A percentile compares a stretch with the other conserved stretches of the same genome.
phyloP scores from a whole-genome alignment of 2,329 filamentous ascomycete genomes.

The Calonectria fujianensis region DNA sequence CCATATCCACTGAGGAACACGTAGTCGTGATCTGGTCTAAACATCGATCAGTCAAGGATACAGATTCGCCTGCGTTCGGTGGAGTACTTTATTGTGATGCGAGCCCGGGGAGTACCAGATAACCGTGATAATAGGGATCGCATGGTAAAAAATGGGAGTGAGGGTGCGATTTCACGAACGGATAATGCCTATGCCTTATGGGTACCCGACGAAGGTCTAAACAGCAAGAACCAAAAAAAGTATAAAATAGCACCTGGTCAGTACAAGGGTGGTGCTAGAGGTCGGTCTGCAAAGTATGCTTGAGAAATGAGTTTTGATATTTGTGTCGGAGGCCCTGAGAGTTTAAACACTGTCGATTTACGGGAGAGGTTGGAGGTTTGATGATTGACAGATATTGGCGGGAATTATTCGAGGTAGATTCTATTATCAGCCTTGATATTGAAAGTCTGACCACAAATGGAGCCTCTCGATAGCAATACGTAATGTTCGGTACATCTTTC shows the following conservation, averaged over 20 bases:
- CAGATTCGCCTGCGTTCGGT: too few species aligned
- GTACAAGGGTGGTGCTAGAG: not conserved
- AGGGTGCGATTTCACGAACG: not conserved
- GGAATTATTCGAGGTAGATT: not conserved
- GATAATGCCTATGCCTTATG: too few species aligned
- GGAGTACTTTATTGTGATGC: constrained; percentile 30
- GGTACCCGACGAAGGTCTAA: not conserved
- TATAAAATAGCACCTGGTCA: not conserved
- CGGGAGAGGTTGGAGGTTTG: not conserved
- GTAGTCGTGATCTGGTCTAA: constrained; percentile 30
- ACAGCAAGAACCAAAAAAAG: not conserved
- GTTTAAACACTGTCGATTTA: too few species aligned
- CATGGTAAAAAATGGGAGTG: not conserved
- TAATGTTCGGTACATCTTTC: not conserved
- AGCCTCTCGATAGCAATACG: not conserved
- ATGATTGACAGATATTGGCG: not conserved
- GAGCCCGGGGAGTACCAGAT: constrained; percentile 4
- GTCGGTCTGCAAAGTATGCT: not conserved
- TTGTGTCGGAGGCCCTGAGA: too few species aligned
- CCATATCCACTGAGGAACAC: constrained; percentile 27
- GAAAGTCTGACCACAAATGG: constrained; percentile 8
- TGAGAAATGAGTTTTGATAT: too few species aligned
- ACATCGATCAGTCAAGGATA: not conserved
- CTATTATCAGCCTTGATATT: not conserved
- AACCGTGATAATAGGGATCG: constrained; percentile 25